A percentile compares a stretch with the other conserved stretches of the same genome.
phyloP scores from a whole-genome alignment of 1,284 basidiomycete genomes.

The Anthracocystis walkeri region DNA sequence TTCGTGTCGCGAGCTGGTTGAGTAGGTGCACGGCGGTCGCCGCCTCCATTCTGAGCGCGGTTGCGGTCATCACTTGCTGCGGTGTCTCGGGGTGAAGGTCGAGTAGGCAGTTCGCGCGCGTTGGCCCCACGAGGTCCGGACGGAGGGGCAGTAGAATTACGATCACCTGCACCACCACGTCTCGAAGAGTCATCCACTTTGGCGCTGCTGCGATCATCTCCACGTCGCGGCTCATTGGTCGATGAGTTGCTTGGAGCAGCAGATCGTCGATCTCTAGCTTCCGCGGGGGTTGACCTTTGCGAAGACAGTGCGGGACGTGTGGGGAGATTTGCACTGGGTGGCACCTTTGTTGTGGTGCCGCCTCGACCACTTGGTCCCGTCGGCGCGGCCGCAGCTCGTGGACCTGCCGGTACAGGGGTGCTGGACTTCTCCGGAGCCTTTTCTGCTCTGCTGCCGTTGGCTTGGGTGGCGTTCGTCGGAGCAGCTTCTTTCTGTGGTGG shows the following conservation, averaged over 20 bases:
- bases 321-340: constrained; percentile 36
- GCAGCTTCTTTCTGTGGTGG: constrained; percentile 10
- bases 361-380: constrained; percentile 21
- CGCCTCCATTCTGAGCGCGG: constrained; percentile 4
- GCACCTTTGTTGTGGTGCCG: constrained; percentile 20
- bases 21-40: constrained; percentile 16
- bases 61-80: constrained; percentile 16
- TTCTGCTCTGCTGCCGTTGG: constrained; percentile 13
- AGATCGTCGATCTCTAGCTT: constrained; percentile 23
- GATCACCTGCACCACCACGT: constrained; percentile 8
- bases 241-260: constrained; percentile 2
- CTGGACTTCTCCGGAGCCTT: constrained; percentile 15
- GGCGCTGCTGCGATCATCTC: constrained; percentile 12
- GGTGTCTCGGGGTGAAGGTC: constrained; percentile 18
- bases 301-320: constrained; percentile 24
- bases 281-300: constrained; percentile 19
- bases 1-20: constrained; percentile 12
- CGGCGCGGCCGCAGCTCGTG: constrained; percentile 10
- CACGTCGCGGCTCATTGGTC: constrained; percentile 17
- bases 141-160: constrained; percentile 8
- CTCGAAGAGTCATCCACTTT: constrained; percentile 16
- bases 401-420: constrained; percentile 9
- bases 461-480: background rate
- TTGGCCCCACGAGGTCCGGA: constrained; percentile 23
- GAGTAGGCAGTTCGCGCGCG: constrained; percentile 22